Evolutionary conservation across 148 eudicot genomes (phyloP).

Genomic region (Chenopodium formosanum): DNA sequence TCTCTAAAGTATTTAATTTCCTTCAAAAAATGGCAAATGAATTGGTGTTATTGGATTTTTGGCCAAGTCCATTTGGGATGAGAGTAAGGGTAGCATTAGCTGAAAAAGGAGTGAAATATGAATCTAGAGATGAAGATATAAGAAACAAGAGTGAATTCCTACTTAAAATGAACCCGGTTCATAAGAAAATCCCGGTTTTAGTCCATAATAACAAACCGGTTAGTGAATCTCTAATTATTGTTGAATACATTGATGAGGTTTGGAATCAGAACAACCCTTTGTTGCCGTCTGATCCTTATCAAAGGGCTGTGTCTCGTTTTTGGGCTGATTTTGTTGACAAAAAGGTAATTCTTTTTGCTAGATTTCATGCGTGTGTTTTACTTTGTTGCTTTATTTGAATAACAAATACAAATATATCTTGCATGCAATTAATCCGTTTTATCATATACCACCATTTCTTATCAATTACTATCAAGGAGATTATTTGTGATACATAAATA

Average conservation of each 20-base stretch:
- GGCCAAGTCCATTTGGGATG: slow-evolving; percentile 40
- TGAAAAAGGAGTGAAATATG: slow-evolving; percentile 38
- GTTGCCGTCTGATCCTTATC: slow-evolving; percentile 36
- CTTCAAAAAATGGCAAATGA: slow-evolving; percentile 15
- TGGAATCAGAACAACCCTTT: slow-evolving; percentile 31
- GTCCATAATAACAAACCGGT: slow-evolving; percentile 41
- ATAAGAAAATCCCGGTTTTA: slow-evolving; percentile 39
- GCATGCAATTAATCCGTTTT: no score
- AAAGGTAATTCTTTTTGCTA: slow-evolving; percentile 7
- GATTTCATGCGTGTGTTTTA: not conserved
- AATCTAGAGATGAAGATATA: slow-evolving; percentile 38
- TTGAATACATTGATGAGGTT: slow-evolving; percentile 41
- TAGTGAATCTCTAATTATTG: slow-evolving; percentile 35
- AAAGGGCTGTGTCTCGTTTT: slow-evolving; percentile 34
- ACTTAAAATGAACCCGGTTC: slow-evolving; percentile 45
- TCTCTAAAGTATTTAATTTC: no score
- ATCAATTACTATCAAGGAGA: no score
- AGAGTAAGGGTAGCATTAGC: slow-evolving; percentile 33
- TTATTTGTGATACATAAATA: no score
- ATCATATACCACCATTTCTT: no score
- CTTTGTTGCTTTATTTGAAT: no score
- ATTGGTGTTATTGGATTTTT: slow-evolving; percentile 32
- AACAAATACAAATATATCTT: no score
- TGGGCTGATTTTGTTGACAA: slow-evolving; percentile 41
- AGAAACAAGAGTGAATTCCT: slow-evolving; percentile 36